These are phyloP conservation scores for Panellus pusillus DNA, from an alignment of 768 basidiomycete species.

Conservation along the genomic window DNA sequence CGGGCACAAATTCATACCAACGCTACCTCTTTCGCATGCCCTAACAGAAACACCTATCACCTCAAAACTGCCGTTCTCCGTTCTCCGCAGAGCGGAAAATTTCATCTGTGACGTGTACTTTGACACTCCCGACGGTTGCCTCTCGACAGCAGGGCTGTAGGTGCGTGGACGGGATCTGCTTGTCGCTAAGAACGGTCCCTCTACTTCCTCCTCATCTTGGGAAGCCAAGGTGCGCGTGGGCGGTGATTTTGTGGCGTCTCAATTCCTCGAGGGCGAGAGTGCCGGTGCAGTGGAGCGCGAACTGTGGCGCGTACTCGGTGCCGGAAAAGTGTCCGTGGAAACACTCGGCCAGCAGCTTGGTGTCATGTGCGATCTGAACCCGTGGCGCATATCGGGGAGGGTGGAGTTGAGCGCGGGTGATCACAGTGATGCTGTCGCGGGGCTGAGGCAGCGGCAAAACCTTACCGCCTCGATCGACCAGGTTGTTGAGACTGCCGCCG, in stretches of 20 bases:
- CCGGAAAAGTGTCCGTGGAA: not conserved
- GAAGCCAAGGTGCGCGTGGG: conserved; percentile 19
- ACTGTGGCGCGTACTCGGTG: conserved; percentile 6
- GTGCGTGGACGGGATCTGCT: conserved; percentile 8
- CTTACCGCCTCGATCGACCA: conserved; percentile 10
- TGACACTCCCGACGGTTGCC: conserved; percentile 6
- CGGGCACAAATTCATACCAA: conserved; percentile 12
- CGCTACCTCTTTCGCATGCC: conserved; percentile 3
- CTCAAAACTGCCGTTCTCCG: not conserved
- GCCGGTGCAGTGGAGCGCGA: conserved; percentile 15
- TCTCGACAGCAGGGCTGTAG: conserved; percentile 7
- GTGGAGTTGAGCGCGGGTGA: not conserved
- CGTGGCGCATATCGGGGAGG: not conserved
- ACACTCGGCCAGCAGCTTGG: not conserved
- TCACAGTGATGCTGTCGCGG: not conserved
- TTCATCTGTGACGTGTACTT: conserved; percentile 18
- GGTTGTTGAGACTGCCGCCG: not conserved
- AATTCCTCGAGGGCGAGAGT: conserved; percentile 17
- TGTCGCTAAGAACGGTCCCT: not conserved
- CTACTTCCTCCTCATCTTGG: conserved; percentile 1
- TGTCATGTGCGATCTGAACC: conserved; percentile 12
- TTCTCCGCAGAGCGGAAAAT: not conserved
- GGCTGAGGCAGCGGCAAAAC: not conserved
- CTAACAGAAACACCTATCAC: not conserved
- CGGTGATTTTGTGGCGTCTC: conserved; percentile 14